A percentile compares a stretch with the other conserved stretches of the same genome.
Conservation (phyloP, 805 yeast species). For the Starmera caribaea region DNA sequence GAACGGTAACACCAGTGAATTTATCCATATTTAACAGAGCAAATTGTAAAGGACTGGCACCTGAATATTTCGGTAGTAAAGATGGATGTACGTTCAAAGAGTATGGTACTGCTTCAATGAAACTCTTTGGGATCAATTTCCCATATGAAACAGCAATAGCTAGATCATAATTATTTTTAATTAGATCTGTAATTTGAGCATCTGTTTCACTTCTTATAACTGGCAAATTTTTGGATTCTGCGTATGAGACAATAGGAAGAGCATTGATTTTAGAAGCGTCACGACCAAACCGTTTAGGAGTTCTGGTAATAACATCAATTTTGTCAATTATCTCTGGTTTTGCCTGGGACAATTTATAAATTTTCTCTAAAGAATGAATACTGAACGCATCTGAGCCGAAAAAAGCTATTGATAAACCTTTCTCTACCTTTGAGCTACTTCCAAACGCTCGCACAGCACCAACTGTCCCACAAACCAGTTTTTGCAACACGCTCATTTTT, state of each 20-base stretch:
- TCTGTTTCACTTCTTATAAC: constrained; percentile 43
- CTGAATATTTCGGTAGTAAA: constrained; percentile 69
- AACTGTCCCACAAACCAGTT: too few relatives aligned
- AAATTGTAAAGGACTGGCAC: constrained; percentile 84
- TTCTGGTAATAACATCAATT: constrained; percentile 55
- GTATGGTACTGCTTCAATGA: constrained; percentile 36
- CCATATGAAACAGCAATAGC: constrained; percentile 94
- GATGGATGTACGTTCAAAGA: constrained; percentile 94
- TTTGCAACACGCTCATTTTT: not conserved
- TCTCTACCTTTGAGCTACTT: not conserved
- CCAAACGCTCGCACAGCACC: not conserved
- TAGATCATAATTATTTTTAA: constrained; percentile 35
- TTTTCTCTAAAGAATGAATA: constrained; percentile 36
- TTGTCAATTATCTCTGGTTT: constrained; percentile 15
- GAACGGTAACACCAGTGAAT: constrained; percentile 77
- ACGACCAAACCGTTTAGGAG: constrained; percentile 58
- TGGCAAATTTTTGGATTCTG: constrained; percentile 23
- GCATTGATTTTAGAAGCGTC: constrained; percentile 35
- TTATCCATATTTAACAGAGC: constrained; percentile 57
- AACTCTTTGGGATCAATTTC: constrained; percentile 55
- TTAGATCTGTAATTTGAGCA: constrained; percentile 25
- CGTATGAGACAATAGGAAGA: constrained; percentile 42
- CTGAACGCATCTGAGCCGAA: constrained; percentile 78
- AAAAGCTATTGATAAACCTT: constrained; percentile 37
- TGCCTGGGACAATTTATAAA: constrained; percentile 18